These are phyloP conservation scores for Yamadazyma buinensis DNA, from an alignment of 1,139 yeast species.

Conservation along the genomic window DNA sequence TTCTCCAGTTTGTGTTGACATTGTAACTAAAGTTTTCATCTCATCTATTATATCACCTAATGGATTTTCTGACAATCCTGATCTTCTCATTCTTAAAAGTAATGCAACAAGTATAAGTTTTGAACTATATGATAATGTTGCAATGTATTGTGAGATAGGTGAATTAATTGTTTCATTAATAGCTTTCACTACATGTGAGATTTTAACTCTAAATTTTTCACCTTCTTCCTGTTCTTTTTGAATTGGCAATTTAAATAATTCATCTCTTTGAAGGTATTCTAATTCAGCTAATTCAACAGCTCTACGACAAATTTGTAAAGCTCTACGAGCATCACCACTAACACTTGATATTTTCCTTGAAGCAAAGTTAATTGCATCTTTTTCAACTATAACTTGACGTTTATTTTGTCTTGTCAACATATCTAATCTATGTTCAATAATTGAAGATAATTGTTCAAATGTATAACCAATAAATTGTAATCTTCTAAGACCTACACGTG, in stretches of 20 bases:
- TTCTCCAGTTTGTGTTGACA: constrained; percentile 10
- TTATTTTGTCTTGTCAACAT: constrained; percentile 41
- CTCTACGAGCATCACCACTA: constrained; percentile 96
- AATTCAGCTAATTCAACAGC: constrained; percentile 87
- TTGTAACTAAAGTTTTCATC: constrained; percentile 41
- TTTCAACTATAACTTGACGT: constrained; percentile 45
- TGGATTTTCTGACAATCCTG: constrained; percentile 67
- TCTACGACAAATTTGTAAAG: constrained; percentile 80
- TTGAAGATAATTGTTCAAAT: constrained; percentile 69
- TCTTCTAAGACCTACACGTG: constrained; percentile 85
- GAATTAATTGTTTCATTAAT: constrained; percentile 76
- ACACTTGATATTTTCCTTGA: constrained; percentile 94
- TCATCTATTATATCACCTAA: constrained; percentile 81
- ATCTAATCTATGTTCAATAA: constrained; percentile 69
- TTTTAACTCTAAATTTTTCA: constrained; percentile 50
- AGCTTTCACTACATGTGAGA: constrained; percentile 72
- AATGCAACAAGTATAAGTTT: constrained; percentile 71
- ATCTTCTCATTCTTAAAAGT: constrained; percentile 59
- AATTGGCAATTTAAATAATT: neutral
- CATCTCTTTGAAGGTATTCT: constrained; percentile 26
- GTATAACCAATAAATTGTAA: constrained; percentile 88
- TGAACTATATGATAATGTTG: constrained; percentile 60
- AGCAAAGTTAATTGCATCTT: constrained; percentile 87
- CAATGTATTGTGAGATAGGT: constrained; percentile 60
- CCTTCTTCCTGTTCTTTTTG: constrained; percentile 8